Evolutionary conservation across 495 filamentous ascomycete genomes (phyloP).

Genomic region (Amphirosellinia nigrospora): DNA sequence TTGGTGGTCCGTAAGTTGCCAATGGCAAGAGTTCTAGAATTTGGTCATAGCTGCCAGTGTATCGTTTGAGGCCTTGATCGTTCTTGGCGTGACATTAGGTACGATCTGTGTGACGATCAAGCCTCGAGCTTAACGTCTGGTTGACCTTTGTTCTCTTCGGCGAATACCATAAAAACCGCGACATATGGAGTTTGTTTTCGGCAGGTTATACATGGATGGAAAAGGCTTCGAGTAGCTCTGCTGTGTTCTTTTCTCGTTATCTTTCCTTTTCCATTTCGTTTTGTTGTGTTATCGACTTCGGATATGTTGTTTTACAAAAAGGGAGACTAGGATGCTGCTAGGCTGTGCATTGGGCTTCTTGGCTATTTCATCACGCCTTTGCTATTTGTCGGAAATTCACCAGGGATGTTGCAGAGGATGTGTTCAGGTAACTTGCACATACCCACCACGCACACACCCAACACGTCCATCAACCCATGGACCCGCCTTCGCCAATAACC

Average conservation of each 20-base stretch:
- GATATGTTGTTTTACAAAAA: slow-evolving; percentile 27
- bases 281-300: slow-evolving; percentile 23
- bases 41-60: slow-evolving; percentile 27
- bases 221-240: slow-evolving; percentile 39
- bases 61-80: slow-evolving; percentile 29
- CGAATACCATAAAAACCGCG: slow-evolving; percentile 38
- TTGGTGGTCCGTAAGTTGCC: slow-evolving; percentile 43
- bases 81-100: slow-evolving; percentile 20
- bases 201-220: slow-evolving; percentile 47
- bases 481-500: slow-evolving; percentile 28
- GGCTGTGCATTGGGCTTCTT: slow-evolving; percentile 33
- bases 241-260: slow-evolving; percentile 29
- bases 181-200: slow-evolving; percentile 42
- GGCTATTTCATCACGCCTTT: slow-evolving; percentile 21
- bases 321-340: slow-evolving; percentile 34
- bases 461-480: slow-evolving; percentile 29
- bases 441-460: slow-evolving; percentile 25
- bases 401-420: slow-evolving; percentile 24
- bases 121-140: slow-evolving; percentile 23
- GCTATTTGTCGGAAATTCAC: slow-evolving; percentile 25
- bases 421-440: slow-evolving; percentile 31
- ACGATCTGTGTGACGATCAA: slow-evolving; percentile 24
- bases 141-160: slow-evolving; percentile 35
- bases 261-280: slow-evolving; percentile 29
- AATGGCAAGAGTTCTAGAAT: background rate